Evolutionary conservation across 2,329 filamentous ascomycete species (phyloP).

Genomic region (Pseudocercospora macadamiae): DNA sequence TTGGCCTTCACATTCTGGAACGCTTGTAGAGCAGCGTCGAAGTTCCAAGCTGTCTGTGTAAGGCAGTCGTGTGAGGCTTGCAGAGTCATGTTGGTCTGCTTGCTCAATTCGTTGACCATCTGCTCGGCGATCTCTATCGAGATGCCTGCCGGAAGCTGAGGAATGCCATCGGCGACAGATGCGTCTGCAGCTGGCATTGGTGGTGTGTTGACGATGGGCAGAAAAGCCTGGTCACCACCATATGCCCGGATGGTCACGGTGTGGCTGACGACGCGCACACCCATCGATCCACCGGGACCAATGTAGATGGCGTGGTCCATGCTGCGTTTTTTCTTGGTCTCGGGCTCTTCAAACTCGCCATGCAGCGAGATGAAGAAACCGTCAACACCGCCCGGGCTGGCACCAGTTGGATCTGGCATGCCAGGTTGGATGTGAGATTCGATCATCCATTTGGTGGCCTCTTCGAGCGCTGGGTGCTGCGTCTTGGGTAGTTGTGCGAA

Average conservation of each 20-base stretch:
- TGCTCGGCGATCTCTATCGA: constrained; percentile 49
- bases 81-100: constrained; percentile 77
- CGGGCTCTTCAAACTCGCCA: constrained; percentile 77
- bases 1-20: constrained; percentile 73
- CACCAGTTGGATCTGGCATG: constrained; percentile 68
- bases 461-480: constrained; percentile 71
- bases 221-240: constrained; percentile 58
- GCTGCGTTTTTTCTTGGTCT: constrained; percentile 64
- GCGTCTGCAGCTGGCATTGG: constrained; percentile 23
- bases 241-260: constrained; percentile 74
- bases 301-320: constrained; percentile 77
- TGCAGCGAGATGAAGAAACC: constrained; percentile 79
- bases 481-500: constrained; percentile 75
- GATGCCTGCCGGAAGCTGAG: constrained; percentile 34
- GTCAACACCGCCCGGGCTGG: constrained; percentile 68
- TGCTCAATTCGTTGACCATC: constrained; percentile 70
- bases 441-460: constrained; percentile 75
- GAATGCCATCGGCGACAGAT: constrained; percentile 17
- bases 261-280: constrained; percentile 78
- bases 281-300: constrained; percentile 67
- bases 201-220: constrained; percentile 41
- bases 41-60: constrained; percentile 76
- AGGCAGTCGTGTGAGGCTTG: constrained; percentile 82
- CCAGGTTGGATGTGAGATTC: constrained; percentile 77
- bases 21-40: constrained; percentile 71